These are phyloP conservation scores for Kluyveromyces lactis DNA, from an alignment of 805 yeast genomes.

Conservation along the genomic window DNA sequence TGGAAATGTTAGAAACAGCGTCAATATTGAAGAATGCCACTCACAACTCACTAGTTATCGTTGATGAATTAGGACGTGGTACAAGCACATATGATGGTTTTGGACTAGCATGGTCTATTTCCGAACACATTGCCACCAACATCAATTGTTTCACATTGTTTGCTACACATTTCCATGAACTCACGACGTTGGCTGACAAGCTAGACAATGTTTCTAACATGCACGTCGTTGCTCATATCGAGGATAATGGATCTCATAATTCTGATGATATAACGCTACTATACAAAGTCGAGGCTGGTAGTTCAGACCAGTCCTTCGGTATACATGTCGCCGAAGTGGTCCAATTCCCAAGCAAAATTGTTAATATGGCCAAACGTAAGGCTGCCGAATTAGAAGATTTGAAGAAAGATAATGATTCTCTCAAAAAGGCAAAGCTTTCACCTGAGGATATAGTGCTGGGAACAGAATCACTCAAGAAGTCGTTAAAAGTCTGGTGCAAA, in stretches of 20 bases:
- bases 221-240: conserved; percentile 91
- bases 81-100: conserved; percentile 88
- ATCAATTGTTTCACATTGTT: conserved; percentile 75
- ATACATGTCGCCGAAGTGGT: conserved; percentile 96
- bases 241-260: conserved; percentile 32
- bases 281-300: conserved; percentile 94
- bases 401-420: conserved; percentile 33
- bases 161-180: conserved; percentile 97
- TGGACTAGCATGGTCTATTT: conserved; percentile 95
- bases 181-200: conserved; percentile 68
- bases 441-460: conserved; percentile 44
- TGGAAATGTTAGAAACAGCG: conserved; percentile 96
- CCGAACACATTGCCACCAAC: conserved; percentile 68
- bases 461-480: conserved; percentile 37
- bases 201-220: conserved; percentile 62
- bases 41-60: conserved; percentile 73
- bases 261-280: conserved; percentile 72
- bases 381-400: conserved; percentile 77
- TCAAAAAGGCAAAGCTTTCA: conserved; percentile 43
- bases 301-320: conserved; percentile 93
- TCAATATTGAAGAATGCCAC: conserved; percentile 85
- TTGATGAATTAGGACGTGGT: conserved; percentile 88
- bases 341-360: conserved; percentile 82
- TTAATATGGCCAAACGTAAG: conserved; percentile 91
- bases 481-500: conserved; percentile 48